phyloP scores from a whole-genome alignment of 1,284 basidiomycete genomes.

The Fistulina hepatica region DNA sequence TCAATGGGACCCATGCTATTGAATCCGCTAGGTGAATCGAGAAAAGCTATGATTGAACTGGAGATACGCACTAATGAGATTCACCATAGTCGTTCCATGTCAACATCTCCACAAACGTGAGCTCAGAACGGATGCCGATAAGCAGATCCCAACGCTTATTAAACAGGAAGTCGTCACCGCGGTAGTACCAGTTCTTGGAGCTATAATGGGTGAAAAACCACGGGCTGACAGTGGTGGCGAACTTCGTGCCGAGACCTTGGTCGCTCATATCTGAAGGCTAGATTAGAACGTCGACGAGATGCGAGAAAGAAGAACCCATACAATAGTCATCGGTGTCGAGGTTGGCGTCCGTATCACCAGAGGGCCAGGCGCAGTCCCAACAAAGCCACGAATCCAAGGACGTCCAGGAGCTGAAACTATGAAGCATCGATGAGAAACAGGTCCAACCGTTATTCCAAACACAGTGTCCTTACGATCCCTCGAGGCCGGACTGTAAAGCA shows the following conservation, averaged over 20 bases:
- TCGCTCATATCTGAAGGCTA: no score
- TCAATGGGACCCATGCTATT: slow-evolving; percentile 9
- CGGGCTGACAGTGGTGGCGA: slow-evolving; percentile 27
- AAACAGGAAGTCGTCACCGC: slow-evolving; percentile 33
- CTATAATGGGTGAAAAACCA: slow-evolving; percentile 33
- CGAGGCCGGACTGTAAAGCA: not conserved
- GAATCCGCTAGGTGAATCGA: not conserved
- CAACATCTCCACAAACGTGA: slow-evolving; percentile 20
- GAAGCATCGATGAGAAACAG: no score
- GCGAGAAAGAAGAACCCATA: no score
- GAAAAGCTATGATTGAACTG: not conserved
- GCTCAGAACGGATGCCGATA: slow-evolving; percentile 25
- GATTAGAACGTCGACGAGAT: no score
- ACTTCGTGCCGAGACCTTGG: not conserved
- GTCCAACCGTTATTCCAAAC: no score
- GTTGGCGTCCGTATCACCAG: slow-evolving; percentile 27
- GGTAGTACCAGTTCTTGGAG: slow-evolving; percentile 32
- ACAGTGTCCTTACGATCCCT: no score
- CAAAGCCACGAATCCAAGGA: no score
- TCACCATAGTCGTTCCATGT: slow-evolving; percentile 16
- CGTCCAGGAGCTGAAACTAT: no score
- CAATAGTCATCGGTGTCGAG: no score
- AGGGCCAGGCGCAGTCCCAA: slow-evolving; percentile 39
- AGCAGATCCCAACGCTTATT: slow-evolving; percentile 34
- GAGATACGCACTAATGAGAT: no score